Base-by-base conservation (phyloP, 768 basidiomycete genomes). In the Pisolithus marmoratus region DNA sequence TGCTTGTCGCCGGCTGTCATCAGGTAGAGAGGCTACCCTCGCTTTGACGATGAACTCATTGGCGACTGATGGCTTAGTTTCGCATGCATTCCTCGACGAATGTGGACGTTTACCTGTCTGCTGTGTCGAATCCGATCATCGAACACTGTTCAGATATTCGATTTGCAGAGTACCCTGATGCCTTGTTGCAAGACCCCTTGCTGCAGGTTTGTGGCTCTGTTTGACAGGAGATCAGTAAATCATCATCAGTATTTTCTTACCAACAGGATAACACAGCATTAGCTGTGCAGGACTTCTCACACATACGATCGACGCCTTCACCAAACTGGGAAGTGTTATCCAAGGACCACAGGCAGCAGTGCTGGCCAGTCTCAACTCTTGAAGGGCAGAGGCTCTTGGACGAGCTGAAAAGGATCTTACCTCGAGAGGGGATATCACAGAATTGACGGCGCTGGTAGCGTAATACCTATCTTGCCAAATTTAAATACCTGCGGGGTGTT, bases 201-300 rank as follows among this genome's bases (percentile, higher is more conserved):
- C 38, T 26, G 5, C 52, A 56, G 60, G 64, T 65, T 9, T 2
- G 63, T 59, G 23, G 8, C 29, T 34, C n/a, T 29, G 6, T 14
- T 17, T 15, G 26, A n/a, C n/a, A 27, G 43, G 27, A n/a, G 15
- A 27, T 24, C 26, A 27, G n/a, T 15, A 7, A 6, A 23, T 45
- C 24, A 45, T 45, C n/a, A 17, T 6, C 6, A 45, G 12, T 12
- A 12, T 24, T 24, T 20, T 41, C 11, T 14, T 22, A 38, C 19
- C 22, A 20, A 44, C 42, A 74, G 70, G 41, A 63, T 36, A 71
- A 63, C 54, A 72, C 75, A 20, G 68, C 76, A 50, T 60, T 76
- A n/a, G 54, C 73, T 2, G 81, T 91, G 17, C 87, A 87, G 60
- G 92, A 94, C 57, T 94, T 94, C 63, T 88, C 90, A 19, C 90